A percentile compares a stretch with the other conserved stretches of the same genome.
Evolutionary conservation across 2,329 filamentous ascomycete genomes (phyloP).

Genomic region (Pyrenophora teres): DNA sequence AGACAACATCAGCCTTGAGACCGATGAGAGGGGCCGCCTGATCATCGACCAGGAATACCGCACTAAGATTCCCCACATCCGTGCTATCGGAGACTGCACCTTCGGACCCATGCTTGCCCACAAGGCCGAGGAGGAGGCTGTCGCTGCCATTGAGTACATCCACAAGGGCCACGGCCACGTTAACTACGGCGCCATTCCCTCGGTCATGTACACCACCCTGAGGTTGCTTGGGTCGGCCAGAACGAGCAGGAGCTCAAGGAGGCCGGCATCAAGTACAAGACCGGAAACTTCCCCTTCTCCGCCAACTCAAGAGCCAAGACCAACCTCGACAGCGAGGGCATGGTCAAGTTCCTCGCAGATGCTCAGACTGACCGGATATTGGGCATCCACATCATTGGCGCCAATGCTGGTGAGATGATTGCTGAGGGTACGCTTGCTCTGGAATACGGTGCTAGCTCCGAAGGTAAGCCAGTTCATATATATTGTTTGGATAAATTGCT

Average conservation of each 20-base stretch:
- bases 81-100: constrained; percentile 92
- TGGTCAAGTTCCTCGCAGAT: constrained; percentile 97
- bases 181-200: constrained; percentile 97
- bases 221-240: constrained; percentile 98
- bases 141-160: constrained; percentile 94
- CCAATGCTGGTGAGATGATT: constrained; percentile 99
- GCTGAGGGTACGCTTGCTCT: constrained; percentile 93
- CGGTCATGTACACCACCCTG: constrained; percentile 99
- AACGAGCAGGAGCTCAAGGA: constrained; percentile 95
- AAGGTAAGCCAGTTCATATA: constrained; percentile 67
- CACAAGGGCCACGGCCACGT: constrained; percentile 98
- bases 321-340: constrained; percentile 91
- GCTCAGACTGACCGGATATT: constrained; percentile 95
- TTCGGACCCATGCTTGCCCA: constrained; percentile 99
- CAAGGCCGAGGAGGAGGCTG: constrained; percentile 98
- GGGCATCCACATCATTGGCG: constrained; percentile 93
- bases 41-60: constrained; percentile 99
- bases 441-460: constrained; percentile 93
- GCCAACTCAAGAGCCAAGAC: constrained; percentile 99
- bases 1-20: constrained; percentile 90
- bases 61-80: constrained; percentile 96
- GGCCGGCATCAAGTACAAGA: constrained; percentile 85
- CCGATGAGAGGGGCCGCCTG: constrained; percentile 90
- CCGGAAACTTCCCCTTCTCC: constrained; percentile 94
- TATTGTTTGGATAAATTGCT: constrained; percentile 9